Conservation (phyloP, 352 stramenopile species). For the Stephanocyclus meneghinianus region DNA sequence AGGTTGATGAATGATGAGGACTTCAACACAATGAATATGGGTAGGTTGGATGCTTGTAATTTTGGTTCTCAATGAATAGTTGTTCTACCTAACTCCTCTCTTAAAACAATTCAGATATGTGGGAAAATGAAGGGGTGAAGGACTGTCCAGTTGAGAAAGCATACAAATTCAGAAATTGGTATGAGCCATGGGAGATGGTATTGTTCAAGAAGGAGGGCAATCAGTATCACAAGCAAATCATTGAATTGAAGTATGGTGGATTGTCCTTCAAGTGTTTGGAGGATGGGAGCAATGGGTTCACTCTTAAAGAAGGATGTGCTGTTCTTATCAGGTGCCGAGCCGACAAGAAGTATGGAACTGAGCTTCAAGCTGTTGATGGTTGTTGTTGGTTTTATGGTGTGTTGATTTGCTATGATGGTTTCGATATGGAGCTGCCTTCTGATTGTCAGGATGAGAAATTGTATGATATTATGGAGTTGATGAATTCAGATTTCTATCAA, state of each 20-base stretch:
- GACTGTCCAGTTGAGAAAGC: no score
- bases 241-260: neutral
- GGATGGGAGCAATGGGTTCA: neutral
- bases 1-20: no score
- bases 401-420: constrained; percentile 6
- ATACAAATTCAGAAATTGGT: no score
- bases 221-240: neutral
- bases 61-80: no score
- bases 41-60: no score
- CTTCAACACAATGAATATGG: no score
- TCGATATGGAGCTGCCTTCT: neutral
- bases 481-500: neutral
- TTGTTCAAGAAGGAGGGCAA: neutral
- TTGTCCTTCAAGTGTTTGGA: neutral
- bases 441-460: neutral
- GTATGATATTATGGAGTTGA: neutral
- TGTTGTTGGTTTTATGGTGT: neutral
- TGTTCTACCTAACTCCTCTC: no score
- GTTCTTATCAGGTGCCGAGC: neutral
- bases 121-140: no score
- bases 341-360: neutral
- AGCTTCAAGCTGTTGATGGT: neutral
- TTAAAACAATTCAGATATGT: no score
- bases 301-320: neutral
- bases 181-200: neutral